Evolutionary conservation across 208 protist genomes (phyloP).

Genomic region (Trypanosoma mega): DNA sequence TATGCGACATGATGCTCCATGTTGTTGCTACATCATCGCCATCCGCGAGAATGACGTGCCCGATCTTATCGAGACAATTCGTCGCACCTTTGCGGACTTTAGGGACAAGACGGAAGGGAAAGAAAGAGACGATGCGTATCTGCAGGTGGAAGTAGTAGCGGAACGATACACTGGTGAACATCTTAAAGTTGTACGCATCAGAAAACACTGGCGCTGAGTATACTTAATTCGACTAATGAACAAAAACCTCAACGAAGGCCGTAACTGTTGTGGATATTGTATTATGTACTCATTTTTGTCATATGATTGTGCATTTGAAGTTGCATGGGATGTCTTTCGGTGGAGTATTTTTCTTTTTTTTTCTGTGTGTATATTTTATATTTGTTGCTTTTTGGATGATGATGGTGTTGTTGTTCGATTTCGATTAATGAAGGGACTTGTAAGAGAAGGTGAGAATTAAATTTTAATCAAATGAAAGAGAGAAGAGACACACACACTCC

Average conservation of each 20-base stretch:
- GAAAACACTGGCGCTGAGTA: background rate
- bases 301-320: background rate
- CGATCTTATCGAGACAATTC: slow-evolving; percentile 58
- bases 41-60: slow-evolving; percentile 79
- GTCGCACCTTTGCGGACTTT: slow-evolving; percentile 17
- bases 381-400: too few relatives aligned
- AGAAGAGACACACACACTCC: too few relatives aligned
- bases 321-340: too few relatives aligned
- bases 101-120: background rate
- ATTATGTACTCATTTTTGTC: too few relatives aligned
- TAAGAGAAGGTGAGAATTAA: too few relatives aligned
- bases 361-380: slow-evolving; percentile 22
- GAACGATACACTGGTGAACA: slow-evolving; percentile 87
- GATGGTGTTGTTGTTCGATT: too few relatives aligned
- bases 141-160: slow-evolving; percentile 39
- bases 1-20: slow-evolving; percentile 38
- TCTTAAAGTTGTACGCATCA: slow-evolving; percentile 64
- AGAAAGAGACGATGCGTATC: slow-evolving; percentile 7
- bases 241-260: too few relatives aligned
- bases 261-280: too few relatives aligned
- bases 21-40: slow-evolving; percentile 71
- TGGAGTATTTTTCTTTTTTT: slow-evolving; percentile 15
- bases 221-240: slow-evolving; percentile 9
- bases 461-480: too few relatives aligned
- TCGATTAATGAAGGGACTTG: too few relatives aligned